Evolutionary conservation across 768 basidiomycete genomes (phyloP).

Genomic region (Russula olivacea): DNA sequence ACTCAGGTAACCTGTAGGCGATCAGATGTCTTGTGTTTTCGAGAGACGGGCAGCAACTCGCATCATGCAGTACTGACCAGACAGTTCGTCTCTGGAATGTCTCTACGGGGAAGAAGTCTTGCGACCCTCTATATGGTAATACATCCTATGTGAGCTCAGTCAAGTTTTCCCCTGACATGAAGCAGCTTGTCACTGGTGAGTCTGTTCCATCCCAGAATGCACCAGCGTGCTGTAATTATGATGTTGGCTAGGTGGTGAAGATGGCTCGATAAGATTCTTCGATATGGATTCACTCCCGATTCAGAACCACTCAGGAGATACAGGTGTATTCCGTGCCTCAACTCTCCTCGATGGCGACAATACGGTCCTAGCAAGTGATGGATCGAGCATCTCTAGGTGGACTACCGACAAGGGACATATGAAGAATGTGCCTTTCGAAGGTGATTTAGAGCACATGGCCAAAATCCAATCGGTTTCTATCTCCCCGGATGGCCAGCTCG

Average conservation of each 20-base stretch:
- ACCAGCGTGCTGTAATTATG: not conserved
- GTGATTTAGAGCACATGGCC: not conserved
- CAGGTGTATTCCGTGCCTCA: conserved; percentile 9
- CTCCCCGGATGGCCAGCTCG: conserved; percentile 15
- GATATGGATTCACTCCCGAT: conserved; percentile 17
- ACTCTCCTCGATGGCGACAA: not conserved
- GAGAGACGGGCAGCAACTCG: conserved; percentile 5
- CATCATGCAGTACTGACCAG: conserved; percentile 10
- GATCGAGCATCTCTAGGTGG: conserved; percentile 4
- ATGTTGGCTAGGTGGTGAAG: conserved; percentile 6
- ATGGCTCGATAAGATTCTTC: conserved; percentile 11
- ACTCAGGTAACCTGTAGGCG: not conserved
- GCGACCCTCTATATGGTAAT: conserved; percentile 15
- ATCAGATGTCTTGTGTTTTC: conserved; percentile 12
- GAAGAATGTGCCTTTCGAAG: not conserved
- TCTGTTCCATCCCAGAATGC: not conserved
- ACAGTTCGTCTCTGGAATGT: conserved; percentile 18
- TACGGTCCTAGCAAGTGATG: conserved; percentile 6
- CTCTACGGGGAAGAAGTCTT: conserved; percentile 9
- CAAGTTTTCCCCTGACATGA: conserved; percentile 23
- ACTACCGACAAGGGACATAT: not conserved
- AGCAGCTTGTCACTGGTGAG: conserved; percentile 16
- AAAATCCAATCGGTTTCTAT: conserved; percentile 17
- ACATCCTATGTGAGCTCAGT: conserved; percentile 7
- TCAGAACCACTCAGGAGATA: not conserved